phyloP scores from a whole-genome alignment of 148 eudicot species.

The Nepenthes gracilis region DNA sequence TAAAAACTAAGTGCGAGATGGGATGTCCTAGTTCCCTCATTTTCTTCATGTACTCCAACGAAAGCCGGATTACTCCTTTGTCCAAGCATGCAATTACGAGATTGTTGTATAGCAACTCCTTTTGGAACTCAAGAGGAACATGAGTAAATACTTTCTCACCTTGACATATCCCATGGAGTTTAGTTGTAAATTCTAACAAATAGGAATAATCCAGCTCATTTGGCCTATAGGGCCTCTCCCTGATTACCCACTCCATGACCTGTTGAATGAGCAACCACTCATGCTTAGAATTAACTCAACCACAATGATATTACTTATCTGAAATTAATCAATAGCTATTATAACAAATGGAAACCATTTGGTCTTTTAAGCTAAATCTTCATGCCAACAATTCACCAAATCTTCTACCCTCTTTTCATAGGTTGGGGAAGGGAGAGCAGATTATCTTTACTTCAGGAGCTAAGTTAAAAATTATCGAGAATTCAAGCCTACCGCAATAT shows the following conservation, averaged over 20 bases:
- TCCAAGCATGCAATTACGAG: constrained; percentile 85
- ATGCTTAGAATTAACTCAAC: not conserved
- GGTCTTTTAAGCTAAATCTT: too few relatives aligned
- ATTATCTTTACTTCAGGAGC: too few relatives aligned
- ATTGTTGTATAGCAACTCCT: constrained; percentile 77
- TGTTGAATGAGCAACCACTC: constrained; percentile 16
- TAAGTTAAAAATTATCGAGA: too few relatives aligned
- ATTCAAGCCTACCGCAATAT: too few relatives aligned
- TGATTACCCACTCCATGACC: constrained; percentile 99
- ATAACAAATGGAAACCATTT: not conserved
- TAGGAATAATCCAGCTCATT: constrained; percentile 84
- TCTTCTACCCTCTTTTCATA: too few relatives aligned
- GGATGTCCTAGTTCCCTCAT: constrained; percentile 83
- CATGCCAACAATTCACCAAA: too few relatives aligned
- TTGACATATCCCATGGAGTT: constrained; percentile 65
- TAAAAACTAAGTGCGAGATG: constrained; percentile 70
- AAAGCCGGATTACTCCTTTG: constrained; percentile 58
- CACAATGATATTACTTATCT: not conserved
- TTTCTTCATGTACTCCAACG: constrained; percentile 83
- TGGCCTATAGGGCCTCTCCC: constrained; percentile 86
- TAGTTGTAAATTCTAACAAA: constrained; percentile 77
- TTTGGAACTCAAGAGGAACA: constrained; percentile 70
- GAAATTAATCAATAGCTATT: not conserved
- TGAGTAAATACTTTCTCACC: constrained; percentile 72
- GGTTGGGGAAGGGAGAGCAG: too few relatives aligned